Conservation (phyloP, 495 filamentous ascomycete genomes). For the Aspergillus coremiiformis region DNA sequence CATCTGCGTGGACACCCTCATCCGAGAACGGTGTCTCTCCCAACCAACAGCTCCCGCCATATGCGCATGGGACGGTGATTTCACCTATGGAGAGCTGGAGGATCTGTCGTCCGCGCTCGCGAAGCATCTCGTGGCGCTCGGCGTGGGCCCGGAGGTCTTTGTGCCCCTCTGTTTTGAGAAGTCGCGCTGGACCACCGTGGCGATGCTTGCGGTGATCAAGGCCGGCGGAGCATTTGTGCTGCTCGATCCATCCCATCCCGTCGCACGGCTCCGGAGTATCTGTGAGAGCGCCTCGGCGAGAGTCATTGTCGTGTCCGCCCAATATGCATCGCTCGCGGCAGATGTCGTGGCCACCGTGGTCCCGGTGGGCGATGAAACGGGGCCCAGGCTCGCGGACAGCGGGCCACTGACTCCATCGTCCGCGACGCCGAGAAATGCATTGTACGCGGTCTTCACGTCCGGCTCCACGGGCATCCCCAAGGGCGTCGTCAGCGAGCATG, state of each 20-base stretch:
- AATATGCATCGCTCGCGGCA: no score
- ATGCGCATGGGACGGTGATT: constrained; percentile 16
- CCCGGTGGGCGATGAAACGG: no score
- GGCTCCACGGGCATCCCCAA: constrained; percentile 63
- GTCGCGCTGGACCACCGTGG: constrained; percentile 10
- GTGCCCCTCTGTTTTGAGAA: constrained; percentile 20
- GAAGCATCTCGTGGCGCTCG: background rate
- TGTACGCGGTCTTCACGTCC: constrained; percentile 57
- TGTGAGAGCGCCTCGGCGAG: background rate
- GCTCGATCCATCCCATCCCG: constrained; percentile 10
- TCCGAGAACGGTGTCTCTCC: background rate
- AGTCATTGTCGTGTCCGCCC: background rate
- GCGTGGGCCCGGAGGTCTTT: constrained; percentile 8
- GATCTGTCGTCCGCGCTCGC: constrained; percentile 8
- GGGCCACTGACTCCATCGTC: background rate
- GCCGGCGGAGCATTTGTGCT: constrained; percentile 13
- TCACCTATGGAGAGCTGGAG: constrained; percentile 17
- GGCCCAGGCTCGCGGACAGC: background rate
- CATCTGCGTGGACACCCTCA: background rate
- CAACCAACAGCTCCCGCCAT: constrained; percentile 8
- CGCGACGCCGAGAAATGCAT: constrained; percentile 1
- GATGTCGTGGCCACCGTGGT: no score
- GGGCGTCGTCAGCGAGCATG: constrained; percentile 49
- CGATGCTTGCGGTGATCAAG: constrained; percentile 14
- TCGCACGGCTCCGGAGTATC: constrained; percentile 7